Evolutionary conservation across 768 basidiomycete species (phyloP), one percentile per base, ranked within the genome.

Genomic region (Mycena haematopus): DNA sequence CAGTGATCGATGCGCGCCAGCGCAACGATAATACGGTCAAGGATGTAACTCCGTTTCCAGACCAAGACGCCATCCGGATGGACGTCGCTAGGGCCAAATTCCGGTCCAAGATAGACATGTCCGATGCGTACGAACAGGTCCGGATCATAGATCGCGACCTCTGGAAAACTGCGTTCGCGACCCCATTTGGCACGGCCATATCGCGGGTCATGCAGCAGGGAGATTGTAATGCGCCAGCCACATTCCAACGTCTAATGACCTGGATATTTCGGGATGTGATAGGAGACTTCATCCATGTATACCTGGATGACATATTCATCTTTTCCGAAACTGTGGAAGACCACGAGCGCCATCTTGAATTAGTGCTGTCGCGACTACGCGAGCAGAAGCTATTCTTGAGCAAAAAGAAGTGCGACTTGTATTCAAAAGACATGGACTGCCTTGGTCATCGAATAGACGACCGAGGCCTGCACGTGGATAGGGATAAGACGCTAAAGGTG

Each of bases 211-310:
- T 60, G 59, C 59, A 60, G 21, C 49, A 52, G 70, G 83, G 82
- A 0, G 77, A 84, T 55, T 80, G n/a, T n/a, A n/a, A n/a, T n/a
- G n/a, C n/a, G n/a, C n/a, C n/a, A n/a, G n/a, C n/a, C n/a, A n/a
- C n/a, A 78, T 85, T 81, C 57, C 83, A 85, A 56, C 40, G 74
- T 0, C 63, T 84, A 0, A 82, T 84, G 77, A 81, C 72, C 0
- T 36, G 60, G 3, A 73, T 82, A 22, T 81, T 84, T 50, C 60
- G 72, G 0, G 73, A 79, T 1, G 47, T 68, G 15, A 75, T 84
- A 1, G 78, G 80, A 0, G 31, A 42, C 11, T 81, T 78, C 58
- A 27, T 83, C 9, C 76, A 83, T 44, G 73, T 78, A 1, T 84
- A 82, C 60, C 64, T 84, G 0, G 80, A 84, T 60, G 78, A 83